Conservation (phyloP, 1,284 basidiomycete species). For the Vanrija sp. region DNA sequence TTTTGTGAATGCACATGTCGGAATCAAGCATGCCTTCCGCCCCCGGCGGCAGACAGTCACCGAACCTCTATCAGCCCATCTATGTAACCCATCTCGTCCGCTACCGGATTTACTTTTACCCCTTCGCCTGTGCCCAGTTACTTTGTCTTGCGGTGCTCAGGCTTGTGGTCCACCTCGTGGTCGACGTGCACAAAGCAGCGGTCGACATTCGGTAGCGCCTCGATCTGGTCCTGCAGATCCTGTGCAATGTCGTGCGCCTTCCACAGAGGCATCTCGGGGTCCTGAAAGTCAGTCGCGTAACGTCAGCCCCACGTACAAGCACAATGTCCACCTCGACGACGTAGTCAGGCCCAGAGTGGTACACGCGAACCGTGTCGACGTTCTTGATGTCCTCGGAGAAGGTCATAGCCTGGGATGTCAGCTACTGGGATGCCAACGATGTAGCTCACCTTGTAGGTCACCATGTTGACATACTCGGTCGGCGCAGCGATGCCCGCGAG, state of each 20-base stretch:
- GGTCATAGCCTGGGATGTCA: conserved; percentile 58
- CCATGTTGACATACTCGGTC: conserved; percentile 80
- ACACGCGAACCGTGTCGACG: conserved; percentile 83
- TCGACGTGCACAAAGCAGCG: conserved; percentile 91
- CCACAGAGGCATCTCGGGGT: conserved; percentile 81
- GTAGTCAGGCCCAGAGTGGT: conserved; percentile 71
- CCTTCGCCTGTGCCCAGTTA: not conserved
- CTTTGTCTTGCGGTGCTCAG: conserved; percentile 30
- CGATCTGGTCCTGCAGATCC: conserved; percentile 88
- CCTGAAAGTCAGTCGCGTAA: conserved; percentile 35
- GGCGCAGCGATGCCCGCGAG: conserved; percentile 89
- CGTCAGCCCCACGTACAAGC: conserved; percentile 50
- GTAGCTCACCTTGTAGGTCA: conserved; percentile 71
- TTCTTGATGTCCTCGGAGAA: conserved; percentile 81
- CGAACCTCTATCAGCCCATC: no score
- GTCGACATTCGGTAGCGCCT: conserved; percentile 84
- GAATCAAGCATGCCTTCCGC: not conserved
- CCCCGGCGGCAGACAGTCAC: not conserved
- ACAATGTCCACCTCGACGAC: conserved; percentile 95
- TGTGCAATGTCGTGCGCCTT: conserved; percentile 90
- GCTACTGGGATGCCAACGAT: not conserved
- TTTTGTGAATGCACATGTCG: not conserved
- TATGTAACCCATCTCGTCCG: no score
- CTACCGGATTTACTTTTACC: not conserved
- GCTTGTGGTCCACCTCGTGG: conserved; percentile 75